These are phyloP conservation scores for Claviceps spartinae DNA, from an alignment of 2,329 filamentous ascomycete species.

Conservation along the genomic window DNA sequence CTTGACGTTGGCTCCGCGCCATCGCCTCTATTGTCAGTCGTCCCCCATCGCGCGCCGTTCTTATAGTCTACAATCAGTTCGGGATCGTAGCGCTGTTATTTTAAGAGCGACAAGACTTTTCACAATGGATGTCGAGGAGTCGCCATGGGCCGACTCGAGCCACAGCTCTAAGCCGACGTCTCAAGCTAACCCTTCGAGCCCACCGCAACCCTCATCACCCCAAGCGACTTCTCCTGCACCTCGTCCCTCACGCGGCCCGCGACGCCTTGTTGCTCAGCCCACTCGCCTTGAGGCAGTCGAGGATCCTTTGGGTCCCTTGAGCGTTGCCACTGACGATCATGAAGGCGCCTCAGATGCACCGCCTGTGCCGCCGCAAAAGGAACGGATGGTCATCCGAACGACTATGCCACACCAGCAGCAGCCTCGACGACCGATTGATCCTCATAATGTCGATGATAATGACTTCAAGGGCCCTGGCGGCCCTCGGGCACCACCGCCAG, in stretches of 20 bases:
- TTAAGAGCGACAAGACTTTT: slow-evolving; percentile 3
- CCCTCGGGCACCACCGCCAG: slow-evolving; percentile 53
- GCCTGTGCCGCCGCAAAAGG: slow-evolving; percentile 56
- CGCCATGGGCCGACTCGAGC: slow-evolving; percentile 38
- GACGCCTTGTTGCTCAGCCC: slow-evolving; percentile 58
- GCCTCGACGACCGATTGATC: slow-evolving; percentile 34
- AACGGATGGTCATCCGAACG: slow-evolving; percentile 47
- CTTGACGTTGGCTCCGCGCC: slow-evolving; percentile 2
- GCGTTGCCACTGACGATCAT: slow-evolving; percentile 42
- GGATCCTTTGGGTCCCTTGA: slow-evolving; percentile 66
- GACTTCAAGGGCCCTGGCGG: slow-evolving; percentile 42
- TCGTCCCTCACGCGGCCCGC: slow-evolving; percentile 35
- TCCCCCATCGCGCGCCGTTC: neutral
- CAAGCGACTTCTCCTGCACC: slow-evolving; percentile 15
- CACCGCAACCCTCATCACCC: slow-evolving; percentile 15
- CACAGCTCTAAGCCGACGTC: slow-evolving; percentile 18
- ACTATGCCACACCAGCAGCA: slow-evolving; percentile 36
- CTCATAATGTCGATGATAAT: slow-evolving; percentile 57
- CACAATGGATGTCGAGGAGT: slow-evolving; percentile 38
- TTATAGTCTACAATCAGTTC: neutral
- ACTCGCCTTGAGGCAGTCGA: slow-evolving; percentile 67
- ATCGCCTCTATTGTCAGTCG: neutral
- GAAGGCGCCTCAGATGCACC: slow-evolving; percentile 35
- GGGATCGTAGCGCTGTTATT: neutral
- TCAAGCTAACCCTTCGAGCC: slow-evolving; percentile 17